Percentiles rank a stretch among this genome's conserved stretches.
Conservation (phyloP, 73 alveolate species). For the Durusdinium trenchii region DNA sequence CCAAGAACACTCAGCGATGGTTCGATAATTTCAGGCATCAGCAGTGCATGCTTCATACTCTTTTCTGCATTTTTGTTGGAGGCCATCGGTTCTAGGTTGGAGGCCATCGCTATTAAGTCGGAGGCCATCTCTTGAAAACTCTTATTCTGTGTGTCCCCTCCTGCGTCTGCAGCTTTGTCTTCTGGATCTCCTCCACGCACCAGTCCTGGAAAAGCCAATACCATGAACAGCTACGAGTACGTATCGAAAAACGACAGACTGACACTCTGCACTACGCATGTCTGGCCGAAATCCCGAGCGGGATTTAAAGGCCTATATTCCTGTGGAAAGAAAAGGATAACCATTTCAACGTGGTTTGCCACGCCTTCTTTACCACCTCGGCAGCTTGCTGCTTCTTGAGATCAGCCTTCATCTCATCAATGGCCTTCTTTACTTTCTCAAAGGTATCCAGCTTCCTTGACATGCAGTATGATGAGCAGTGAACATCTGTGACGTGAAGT, state of each 20-base stretch:
- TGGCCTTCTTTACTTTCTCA: slow-evolving; percentile 76
- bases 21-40: too few relatives aligned
- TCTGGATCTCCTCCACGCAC: slow-evolving; percentile 62
- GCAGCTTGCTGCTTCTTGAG: slow-evolving; percentile 92
- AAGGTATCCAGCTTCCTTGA: slow-evolving; percentile 81
- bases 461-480: background rate
- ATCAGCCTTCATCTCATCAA: slow-evolving; percentile 88
- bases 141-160: background rate
- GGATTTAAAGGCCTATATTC: too few relatives aligned
- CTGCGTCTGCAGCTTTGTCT: slow-evolving; percentile 65
- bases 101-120: too few relatives aligned
- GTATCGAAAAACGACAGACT: too few relatives aligned
- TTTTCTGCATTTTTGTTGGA: too few relatives aligned
- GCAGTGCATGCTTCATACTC: too few relatives aligned
- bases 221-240: too few relatives aligned
- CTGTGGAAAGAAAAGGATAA: background rate
- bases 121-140: too few relatives aligned
- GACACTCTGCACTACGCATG: too few relatives aligned
- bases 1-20: too few relatives aligned
- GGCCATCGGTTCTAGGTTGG: too few relatives aligned
- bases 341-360: background rate
- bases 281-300: too few relatives aligned
- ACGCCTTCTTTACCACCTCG: slow-evolving; percentile 77
- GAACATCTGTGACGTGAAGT: background rate
- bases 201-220: slow-evolving; percentile 61